phyloP scores from a whole-genome alignment of 768 basidiomycete species.

The Termitomyces sp. region DNA sequence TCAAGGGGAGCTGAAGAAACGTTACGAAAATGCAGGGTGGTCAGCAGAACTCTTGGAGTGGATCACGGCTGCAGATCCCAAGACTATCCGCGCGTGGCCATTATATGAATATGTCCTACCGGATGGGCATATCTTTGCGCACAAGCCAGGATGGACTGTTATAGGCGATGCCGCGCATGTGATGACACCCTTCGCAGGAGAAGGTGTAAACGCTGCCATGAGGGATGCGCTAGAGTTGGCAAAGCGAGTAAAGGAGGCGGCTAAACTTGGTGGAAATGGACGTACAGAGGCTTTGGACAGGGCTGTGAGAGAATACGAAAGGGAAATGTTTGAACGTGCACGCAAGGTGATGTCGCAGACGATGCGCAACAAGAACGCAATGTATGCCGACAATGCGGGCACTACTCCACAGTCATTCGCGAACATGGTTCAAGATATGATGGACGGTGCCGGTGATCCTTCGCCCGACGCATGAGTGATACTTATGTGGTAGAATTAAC shows the following conservation, averaged over 20 bases:
- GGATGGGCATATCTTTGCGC: conserved; percentile 10
- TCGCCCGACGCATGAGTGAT: background rate
- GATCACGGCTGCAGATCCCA: conserved; percentile 7
- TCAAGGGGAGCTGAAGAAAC: background rate
- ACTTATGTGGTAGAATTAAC: background rate
- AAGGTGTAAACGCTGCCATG: conserved; percentile 20
- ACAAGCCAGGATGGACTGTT: conserved; percentile 14
- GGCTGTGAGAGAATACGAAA: conserved; percentile 8
- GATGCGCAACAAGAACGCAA: conserved; percentile 3
- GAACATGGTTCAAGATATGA: background rate
- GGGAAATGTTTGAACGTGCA: conserved; percentile 9
- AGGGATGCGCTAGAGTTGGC: conserved; percentile 17
- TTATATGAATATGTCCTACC: conserved; percentile 11
- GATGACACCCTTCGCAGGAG: conserved; percentile 21
- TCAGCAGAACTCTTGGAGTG: conserved; percentile 4
- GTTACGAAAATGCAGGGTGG: conserved; percentile 7
- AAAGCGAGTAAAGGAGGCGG: background rate
- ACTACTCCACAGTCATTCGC: conserved; percentile 2
- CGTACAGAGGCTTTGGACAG: conserved; percentile 5
- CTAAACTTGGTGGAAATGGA: background rate
- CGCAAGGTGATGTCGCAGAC: conserved; percentile 9
- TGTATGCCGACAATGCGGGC: conserved; percentile 4
- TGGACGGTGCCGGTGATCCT: background rate
- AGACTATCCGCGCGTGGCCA: conserved; percentile 9
- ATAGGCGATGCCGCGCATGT: conserved; percentile 23